phyloP scores from a whole-genome alignment of 768 basidiomycete genomes.

The Rhodosporidiobolus sp. region DNA sequence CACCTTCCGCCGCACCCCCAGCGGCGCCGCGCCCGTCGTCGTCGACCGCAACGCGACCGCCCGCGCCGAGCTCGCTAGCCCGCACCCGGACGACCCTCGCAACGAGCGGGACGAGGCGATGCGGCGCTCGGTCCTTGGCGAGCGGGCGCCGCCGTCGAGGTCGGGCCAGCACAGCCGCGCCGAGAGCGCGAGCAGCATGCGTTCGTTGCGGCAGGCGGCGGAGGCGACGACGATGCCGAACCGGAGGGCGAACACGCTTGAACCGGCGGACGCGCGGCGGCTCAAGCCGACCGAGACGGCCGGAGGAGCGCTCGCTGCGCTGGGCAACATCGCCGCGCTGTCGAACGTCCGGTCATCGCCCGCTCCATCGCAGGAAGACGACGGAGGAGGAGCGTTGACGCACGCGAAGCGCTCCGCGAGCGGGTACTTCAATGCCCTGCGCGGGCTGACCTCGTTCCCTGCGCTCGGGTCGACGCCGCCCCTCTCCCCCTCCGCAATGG shows the following conservation, averaged over 20 bases:
- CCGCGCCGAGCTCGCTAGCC: conserved; percentile 14
- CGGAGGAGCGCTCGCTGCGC: conserved; percentile 26
- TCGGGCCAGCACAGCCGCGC: neutral
- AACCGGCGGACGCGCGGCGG: conserved; percentile 1
- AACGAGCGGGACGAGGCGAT: neutral
- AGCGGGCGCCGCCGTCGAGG: neutral
- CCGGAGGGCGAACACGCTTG: neutral
- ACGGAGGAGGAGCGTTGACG: conserved; percentile 15
- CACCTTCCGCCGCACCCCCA: conserved; percentile 26
- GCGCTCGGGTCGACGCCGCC: conserved; percentile 26
- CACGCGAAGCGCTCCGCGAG: conserved; percentile 30
- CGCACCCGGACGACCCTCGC: neutral
- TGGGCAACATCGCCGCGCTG: conserved; percentile 27
- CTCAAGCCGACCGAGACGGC: neutral
- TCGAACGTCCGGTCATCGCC: neutral
- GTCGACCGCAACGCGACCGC: conserved; percentile 9
- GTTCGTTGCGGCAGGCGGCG: neutral
- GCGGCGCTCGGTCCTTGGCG: neutral
- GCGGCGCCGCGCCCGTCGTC: conserved; percentile 2
- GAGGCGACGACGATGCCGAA: neutral
- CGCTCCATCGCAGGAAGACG: neutral
- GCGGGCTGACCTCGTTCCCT: conserved; percentile 18
- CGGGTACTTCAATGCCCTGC: conserved; percentile 32
- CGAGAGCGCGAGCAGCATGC: conserved; percentile 5
- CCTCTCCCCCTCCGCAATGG: conserved; percentile 14